These are phyloP conservation scores for Rhynchospora breviuscula DNA, from an alignment of 176 grass and related monocot genomes.

Conservation along the genomic window DNA sequence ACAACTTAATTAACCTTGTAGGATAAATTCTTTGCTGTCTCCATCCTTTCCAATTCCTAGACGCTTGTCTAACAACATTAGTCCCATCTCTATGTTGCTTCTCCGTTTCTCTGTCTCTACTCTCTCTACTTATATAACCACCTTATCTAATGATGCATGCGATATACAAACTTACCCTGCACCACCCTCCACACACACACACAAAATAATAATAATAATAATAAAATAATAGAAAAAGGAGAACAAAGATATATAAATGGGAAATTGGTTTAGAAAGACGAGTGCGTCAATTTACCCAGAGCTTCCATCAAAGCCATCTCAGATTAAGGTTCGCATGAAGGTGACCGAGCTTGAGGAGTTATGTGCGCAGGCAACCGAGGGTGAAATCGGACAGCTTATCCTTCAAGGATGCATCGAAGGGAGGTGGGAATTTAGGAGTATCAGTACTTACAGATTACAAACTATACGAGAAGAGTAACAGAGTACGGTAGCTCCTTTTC, in stretches of 20 bases:
- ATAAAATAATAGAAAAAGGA: neutral
- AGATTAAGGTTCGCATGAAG: constrained; percentile 54
- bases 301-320: constrained; percentile 21
- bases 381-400: constrained; percentile 37
- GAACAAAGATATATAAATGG: constrained; percentile 21
- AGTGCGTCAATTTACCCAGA: constrained; percentile 38
- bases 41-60: constrained; percentile 29
- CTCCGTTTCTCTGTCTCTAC: constrained; percentile 25
- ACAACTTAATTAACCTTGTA: neutral
- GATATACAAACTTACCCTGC: neutral
- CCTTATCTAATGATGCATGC: neutral
- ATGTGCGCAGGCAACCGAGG: neutral
- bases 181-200: neutral
- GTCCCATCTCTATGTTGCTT: neutral
- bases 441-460: neutral
- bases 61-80: constrained; percentile 50
- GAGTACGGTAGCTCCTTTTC: neutral
- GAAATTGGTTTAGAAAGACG: constrained; percentile 24
- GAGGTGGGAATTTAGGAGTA: constrained; percentile 43
- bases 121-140: constrained; percentile 13
- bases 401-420: constrained; percentile 53
- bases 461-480: neutral
- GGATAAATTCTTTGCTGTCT: constrained; percentile 38
- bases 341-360: constrained; percentile 43
- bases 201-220: neutral